Percentiles rank a stretch among this genome's conserved stretches.
Conservation (phyloP, 1,284 basidiomycete genomes). For the Peniophora sp. region DNA sequence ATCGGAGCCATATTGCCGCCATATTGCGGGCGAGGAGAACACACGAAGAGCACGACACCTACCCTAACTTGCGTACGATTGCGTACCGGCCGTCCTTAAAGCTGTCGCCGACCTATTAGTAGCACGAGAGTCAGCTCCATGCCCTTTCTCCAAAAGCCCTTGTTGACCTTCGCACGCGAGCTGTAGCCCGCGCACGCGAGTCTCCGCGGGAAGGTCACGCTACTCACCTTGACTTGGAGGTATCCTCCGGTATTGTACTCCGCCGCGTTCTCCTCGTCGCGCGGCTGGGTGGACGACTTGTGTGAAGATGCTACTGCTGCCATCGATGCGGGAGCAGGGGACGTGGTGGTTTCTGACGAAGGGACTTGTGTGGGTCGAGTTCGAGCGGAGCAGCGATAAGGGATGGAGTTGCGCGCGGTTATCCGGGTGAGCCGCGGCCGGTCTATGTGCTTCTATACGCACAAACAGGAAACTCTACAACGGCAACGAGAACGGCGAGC, state of each 20-base stretch:
- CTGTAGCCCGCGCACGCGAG: conserved; percentile 19
- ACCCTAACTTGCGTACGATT: conserved; percentile 81
- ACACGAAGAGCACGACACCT: conserved; percentile 16
- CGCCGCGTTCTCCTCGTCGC: conserved; percentile 73
- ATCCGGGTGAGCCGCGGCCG: too few relatives aligned
- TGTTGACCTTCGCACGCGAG: too few relatives aligned
- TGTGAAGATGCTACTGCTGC: too few relatives aligned
- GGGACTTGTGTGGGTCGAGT: not conserved
- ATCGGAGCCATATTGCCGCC: too few relatives aligned
- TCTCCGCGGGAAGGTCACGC: conserved; percentile 34
- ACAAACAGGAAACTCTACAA: too few relatives aligned
- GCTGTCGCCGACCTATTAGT: not conserved
- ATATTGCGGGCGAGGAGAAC: not conserved
- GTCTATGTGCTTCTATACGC: too few relatives aligned
- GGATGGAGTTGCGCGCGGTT: too few relatives aligned
- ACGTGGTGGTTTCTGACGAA: conserved; percentile 59
- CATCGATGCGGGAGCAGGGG: conserved; percentile 30
- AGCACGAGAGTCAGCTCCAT: not conserved
- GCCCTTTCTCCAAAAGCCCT: too few relatives aligned
- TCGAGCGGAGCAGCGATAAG: too few relatives aligned
- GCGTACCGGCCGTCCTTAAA: conserved; percentile 65
- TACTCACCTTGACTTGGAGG: conserved; percentile 58
- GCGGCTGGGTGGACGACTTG: conserved; percentile 40
- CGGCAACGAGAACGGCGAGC: too few relatives aligned
- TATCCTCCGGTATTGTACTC: conserved; percentile 80